These are phyloP conservation scores for Stentor roeselii DNA, from an alignment of 73 alveolate genomes.

Conservation along the genomic window DNA sequence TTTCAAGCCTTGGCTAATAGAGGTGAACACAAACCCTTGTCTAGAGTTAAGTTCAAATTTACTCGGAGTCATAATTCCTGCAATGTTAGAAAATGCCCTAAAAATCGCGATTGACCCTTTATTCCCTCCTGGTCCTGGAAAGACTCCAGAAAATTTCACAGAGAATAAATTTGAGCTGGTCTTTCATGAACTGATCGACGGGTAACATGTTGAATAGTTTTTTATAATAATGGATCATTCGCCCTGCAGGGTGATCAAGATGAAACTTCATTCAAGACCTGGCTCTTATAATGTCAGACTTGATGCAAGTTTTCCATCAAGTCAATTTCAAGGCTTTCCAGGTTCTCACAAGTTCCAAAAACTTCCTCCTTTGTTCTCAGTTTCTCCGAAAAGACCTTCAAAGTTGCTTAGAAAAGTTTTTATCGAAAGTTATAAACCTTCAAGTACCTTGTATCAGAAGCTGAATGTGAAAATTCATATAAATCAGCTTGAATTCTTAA, in stretches of 20 bases:
- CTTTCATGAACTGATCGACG: neutral
- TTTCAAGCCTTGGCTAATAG: neutral
- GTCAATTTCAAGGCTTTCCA: neutral
- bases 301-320: neutral
- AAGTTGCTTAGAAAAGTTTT: neutral
- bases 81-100: constrained; percentile 84
- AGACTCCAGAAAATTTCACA: neutral
- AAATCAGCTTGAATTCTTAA: neutral
- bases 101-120: constrained; percentile 64
- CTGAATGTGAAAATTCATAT: neutral
- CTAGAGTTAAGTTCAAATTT: constrained; percentile 65
- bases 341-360: neutral
- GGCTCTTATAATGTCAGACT: no score
- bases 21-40: constrained; percentile 34
- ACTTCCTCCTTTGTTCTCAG: neutral
- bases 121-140: constrained; percentile 39
- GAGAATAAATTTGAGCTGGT: constrained; percentile 22
- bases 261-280: neutral
- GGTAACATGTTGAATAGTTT: no score
- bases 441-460: neutral
- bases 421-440: neutral
- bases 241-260: neutral
- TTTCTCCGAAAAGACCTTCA: neutral
- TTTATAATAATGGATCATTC: neutral
- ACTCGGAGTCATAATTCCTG: constrained; percentile 67